Evolutionary conservation across 345 rosid species (phyloP).

Genomic region (Hevea brasiliensis): DNA sequence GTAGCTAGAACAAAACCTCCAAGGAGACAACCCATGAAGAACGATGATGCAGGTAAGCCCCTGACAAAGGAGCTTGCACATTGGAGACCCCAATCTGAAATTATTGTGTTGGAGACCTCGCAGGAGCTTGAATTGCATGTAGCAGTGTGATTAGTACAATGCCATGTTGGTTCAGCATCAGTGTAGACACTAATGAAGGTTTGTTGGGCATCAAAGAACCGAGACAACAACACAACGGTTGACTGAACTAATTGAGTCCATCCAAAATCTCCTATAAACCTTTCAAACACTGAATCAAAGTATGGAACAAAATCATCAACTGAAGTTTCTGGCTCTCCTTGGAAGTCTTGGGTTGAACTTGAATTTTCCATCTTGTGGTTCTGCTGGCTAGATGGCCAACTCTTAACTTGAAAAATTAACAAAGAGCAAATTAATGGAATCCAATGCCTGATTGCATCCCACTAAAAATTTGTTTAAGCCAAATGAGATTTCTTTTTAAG

Average conservation of each 20-base stretch:
- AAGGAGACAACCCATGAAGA: conserved; percentile 53
- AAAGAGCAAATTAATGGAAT: too few relatives aligned
- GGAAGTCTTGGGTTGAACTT: neutral
- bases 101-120: conserved; percentile 42
- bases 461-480: too few relatives aligned
- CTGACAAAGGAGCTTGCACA: conserved; percentile 44
- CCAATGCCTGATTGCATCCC: too few relatives aligned
- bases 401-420: too few relatives aligned
- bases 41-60: conserved; percentile 60
- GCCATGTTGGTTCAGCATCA: conserved; percentile 55
- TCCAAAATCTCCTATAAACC: conserved; percentile 35
- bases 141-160: conserved; percentile 33
- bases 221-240: conserved; percentile 45
- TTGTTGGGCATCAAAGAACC: conserved; percentile 64
- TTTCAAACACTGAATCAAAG: conserved; percentile 40
- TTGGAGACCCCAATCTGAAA: conserved; percentile 58
- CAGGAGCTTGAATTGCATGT: conserved; percentile 35
- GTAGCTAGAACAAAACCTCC: conserved; percentile 50
- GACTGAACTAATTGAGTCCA: conserved; percentile 48
- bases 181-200: conserved; percentile 59
- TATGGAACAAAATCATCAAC: conserved; percentile 8
- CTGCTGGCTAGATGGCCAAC: too few relatives aligned
- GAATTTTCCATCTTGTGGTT: neutral
- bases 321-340: neutral
- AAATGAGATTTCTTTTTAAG: too few relatives aligned